These are phyloP conservation scores for Papilionanthe hybrid DNA, from an alignment of 116 monocot genomes.

Conservation along the genomic window DNA sequence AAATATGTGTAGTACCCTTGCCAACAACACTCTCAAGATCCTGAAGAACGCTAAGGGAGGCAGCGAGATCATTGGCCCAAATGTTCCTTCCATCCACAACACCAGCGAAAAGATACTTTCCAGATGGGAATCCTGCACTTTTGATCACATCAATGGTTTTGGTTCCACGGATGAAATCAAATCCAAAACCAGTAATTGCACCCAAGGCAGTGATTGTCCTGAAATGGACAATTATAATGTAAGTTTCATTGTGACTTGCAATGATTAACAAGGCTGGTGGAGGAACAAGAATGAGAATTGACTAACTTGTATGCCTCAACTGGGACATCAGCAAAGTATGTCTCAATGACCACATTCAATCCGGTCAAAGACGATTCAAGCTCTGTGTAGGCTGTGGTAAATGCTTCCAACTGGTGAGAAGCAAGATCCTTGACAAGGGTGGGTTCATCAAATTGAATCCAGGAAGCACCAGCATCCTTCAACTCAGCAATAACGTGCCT, in stretches of 20 bases:
- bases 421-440: constrained; percentile 65
- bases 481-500: constrained; percentile 70
- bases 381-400: constrained; percentile 54
- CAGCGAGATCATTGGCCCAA: constrained; percentile 30
- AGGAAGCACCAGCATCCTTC: constrained; percentile 70
- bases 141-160: constrained; percentile 60
- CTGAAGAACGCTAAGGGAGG: constrained; percentile 19
- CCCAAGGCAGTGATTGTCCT: constrained; percentile 55
- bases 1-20: constrained; percentile 16
- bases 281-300: constrained; percentile 3
- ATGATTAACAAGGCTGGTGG: not conserved
- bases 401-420: constrained; percentile 51
- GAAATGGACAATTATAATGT: constrained; percentile 4
- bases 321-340: constrained; percentile 80
- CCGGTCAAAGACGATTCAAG: constrained; percentile 62
- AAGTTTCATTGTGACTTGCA: not conserved
- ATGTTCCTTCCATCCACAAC: constrained; percentile 33
- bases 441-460: constrained; percentile 86
- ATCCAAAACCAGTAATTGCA: constrained; percentile 49
- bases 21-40: constrained; percentile 24
- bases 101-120: constrained; percentile 31
- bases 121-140: constrained; percentile 46
- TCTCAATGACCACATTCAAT: constrained; percentile 59
- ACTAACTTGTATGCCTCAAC: constrained; percentile 60
- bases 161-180: constrained; percentile 67